Evolutionary conservation across 768 basidiomycete genomes (phyloP), one percentile per base, ranked within the genome.

Genomic region (Kwoniella bestiolae): DNA sequence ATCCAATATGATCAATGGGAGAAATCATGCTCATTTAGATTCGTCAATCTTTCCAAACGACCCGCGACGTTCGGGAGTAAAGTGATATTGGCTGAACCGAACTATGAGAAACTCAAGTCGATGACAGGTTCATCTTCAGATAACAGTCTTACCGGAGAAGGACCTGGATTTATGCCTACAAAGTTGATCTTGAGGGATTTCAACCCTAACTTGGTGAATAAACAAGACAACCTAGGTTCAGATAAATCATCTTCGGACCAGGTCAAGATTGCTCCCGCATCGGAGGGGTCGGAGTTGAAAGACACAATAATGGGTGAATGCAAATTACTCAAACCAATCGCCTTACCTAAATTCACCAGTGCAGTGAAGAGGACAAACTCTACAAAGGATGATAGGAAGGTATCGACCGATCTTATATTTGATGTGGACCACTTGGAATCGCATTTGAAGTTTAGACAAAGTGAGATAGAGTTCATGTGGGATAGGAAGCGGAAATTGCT

Each of bases 281-380:
- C n/a, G 25, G 5, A 25, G 25, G 8, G 8, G 18, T 41, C 0
- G 4, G 25, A 47, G 5, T 47, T 47, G 25, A 25, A 23, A 25
- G 46, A 35, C 25, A 56, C 56, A 3, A 44, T 25, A 21, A 7
- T 41, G 12, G 14, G 21, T 14, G 9, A 23, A 44, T 56, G 56
- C 41, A 35, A 35, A 56, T 28, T 56, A 25, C 18, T 31, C 18
- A 56, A 56, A 56, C 56, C 56, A 8, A 41, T 56, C 35, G 55
- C 55, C 18, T 56, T 56, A 38, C 55, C 55, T 38, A 21, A 32
- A 32, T 16, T 32, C 3, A 3, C 11, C 6, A 38, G n/a, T 4
- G 26, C 26, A 3, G 5, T 31, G 28, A 52, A 2, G 9, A 12
- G 28, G 16, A 52, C 12, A 12, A 52, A 9, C 29, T 53, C 52